Evolutionary conservation across 176 grass and related monocot genomes (phyloP).

Genomic region (Cocos nucifera): DNA sequence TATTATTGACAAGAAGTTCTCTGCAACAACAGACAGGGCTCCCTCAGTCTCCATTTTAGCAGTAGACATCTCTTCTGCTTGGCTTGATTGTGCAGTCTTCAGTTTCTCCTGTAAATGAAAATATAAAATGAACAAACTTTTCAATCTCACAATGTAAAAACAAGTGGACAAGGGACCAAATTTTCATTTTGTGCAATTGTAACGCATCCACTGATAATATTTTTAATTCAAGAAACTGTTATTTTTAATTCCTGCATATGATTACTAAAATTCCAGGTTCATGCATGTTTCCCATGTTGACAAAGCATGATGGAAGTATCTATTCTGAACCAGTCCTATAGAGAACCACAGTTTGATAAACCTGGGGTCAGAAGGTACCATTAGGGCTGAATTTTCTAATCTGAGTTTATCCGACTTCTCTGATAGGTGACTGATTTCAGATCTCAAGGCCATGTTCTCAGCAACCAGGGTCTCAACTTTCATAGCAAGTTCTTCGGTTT

Average conservation of each 20-base stretch:
- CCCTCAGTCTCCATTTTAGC: constrained; percentile 8
- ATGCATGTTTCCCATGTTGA: no score
- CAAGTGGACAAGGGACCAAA: not conserved
- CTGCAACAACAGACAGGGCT: constrained; percentile 9
- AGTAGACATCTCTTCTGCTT: not conserved
- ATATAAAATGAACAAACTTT: no score
- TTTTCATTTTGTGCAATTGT: no score
- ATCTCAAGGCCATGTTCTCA: constrained; percentile 50
- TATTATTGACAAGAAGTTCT: constrained; percentile 24
- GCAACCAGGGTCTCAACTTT: constrained; percentile 45
- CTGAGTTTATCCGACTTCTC: constrained; percentile 50
- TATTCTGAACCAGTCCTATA: no score
- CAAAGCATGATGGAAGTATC: no score
- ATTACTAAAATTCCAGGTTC: no score
- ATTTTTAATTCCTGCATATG: no score
- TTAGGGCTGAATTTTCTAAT: constrained; percentile 50
- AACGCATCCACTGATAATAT: no score
- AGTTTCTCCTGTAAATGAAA: constrained; percentile 16
- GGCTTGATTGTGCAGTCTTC: not conserved
- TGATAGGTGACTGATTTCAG: constrained; percentile 54
- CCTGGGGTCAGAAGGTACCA: constrained; percentile 23
- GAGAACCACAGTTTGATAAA: no score
- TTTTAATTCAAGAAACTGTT: no score
- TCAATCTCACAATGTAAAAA: not conserved
- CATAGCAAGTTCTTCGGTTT: constrained; percentile 54